Evolutionary conservation across 169 alveolate genomes (phyloP), one percentile per base, ranked within the genome.

Genomic region (Plasmodium fragile): DNA sequence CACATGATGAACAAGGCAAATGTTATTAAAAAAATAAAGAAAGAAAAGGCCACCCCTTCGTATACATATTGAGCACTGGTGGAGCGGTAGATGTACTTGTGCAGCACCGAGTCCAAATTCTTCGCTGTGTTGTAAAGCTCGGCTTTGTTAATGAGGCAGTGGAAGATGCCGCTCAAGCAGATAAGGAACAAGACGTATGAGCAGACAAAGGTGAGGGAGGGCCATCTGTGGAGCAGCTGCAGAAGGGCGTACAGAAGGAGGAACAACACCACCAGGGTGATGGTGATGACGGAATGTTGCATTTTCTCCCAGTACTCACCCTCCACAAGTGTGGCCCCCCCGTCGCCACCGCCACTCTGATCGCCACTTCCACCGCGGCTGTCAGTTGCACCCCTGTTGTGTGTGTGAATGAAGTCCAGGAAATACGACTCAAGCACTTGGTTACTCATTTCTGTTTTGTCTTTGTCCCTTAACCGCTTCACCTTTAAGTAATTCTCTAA

Each of bases 61-160:
- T 39, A 77, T 3, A 87, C 81, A 65, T 87, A 87, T 25, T 87
- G 93, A 25, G 93, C 30, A 78, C 71, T 87, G 5, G 93, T 87
- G 5, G 93, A 78, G 13, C 93, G 87, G 34, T 87, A 87, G 1
- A 87, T 34, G 59, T 78, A 87, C 34, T 65, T 87, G 45, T 87
- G 81, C 1, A 87, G 52, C 8, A 78, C 2, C 3, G 93, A 77
- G 5, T 87, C 89, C 18, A 87, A 45, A 39, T 55, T 52, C 71
- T 36, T 75, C 28, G 71, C 52, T 5, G 52, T 75, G 52, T 87
- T 87, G 45, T 87, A 87, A 1, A 25, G 10, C 34, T 78, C 90
- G 8, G 90, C 55, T 34, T 87, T 59, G 59, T 87, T 78, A 22
- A 87, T 87, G 32, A 87, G 71, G 4, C 93, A 87, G 30, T 87